Conservation (phyloP, 768 basidiomycete genomes). For the Coprinopsis cinerea region DNA sequence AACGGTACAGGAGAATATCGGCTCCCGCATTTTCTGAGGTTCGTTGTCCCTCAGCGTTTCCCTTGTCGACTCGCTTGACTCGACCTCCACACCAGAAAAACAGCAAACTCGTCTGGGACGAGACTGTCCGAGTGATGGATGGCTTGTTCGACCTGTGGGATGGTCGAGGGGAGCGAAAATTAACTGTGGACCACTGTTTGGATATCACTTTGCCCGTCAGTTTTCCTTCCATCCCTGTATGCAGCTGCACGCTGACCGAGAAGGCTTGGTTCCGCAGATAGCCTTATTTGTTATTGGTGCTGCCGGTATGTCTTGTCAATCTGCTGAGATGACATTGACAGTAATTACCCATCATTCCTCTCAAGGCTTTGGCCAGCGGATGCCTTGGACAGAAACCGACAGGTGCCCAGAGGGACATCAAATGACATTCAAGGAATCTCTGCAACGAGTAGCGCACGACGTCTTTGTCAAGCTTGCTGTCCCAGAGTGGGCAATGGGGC, state of each 20-base stretch:
- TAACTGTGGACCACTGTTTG: conserved; percentile 40
- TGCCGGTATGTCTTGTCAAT: conserved; percentile 47
- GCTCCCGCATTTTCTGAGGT: conserved; percentile 66
- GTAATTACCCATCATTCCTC: neutral
- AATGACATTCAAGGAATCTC: conserved; percentile 43
- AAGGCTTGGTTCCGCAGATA: conserved; percentile 27
- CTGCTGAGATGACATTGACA: neutral
- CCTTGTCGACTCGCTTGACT: neutral
- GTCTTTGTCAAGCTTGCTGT: conserved; percentile 31
- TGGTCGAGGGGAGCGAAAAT: conserved; percentile 22
- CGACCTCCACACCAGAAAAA: conserved; percentile 27
- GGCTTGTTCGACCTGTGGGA: conserved; percentile 49
- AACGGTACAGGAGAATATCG: conserved; percentile 54
- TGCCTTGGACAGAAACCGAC: conserved; percentile 41
- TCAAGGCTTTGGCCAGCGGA: conserved; percentile 44
- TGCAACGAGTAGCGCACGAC: conserved; percentile 36
- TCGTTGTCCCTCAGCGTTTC: conserved; percentile 6
- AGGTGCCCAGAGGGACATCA: conserved; percentile 36
- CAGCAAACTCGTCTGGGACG: conserved; percentile 45
- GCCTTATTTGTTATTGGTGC: conserved; percentile 51
- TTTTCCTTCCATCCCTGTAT: neutral
- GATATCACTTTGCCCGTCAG: conserved; percentile 51
- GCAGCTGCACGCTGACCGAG: conserved; percentile 9
- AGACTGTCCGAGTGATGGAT: conserved; percentile 34
- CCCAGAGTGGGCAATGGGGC: conserved; percentile 33